A percentile compares a stretch with the other conserved stretches of the same genome.
These are phyloP conservation scores for Dissophora ornata DNA, from an alignment of 192 early-diverging fungal genomes.

Conservation along the genomic window DNA sequence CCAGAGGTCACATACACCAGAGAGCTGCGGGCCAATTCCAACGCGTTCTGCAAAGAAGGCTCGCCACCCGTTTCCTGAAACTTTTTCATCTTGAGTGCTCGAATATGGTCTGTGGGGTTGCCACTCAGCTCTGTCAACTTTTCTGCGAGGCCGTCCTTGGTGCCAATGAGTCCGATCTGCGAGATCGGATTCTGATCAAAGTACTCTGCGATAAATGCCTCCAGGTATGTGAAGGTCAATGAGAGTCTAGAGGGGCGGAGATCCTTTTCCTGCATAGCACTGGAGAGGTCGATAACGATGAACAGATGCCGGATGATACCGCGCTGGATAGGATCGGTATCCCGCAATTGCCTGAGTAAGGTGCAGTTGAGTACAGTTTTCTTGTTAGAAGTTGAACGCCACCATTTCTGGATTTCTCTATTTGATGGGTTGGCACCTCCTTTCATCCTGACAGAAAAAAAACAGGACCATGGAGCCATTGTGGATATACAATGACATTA, in stretches of 20 bases:
- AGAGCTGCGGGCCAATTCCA: conserved; percentile 83
- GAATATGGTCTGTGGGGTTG: conserved; percentile 85
- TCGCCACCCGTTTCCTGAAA: conserved; percentile 84
- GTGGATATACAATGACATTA: too few species aligned
- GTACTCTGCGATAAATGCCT: conserved; percentile 86
- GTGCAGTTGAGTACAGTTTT: not conserved
- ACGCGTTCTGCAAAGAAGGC: conserved; percentile 91
- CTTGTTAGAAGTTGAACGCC: conserved; percentile 17
- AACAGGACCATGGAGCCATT: too few species aligned
- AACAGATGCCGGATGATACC: conserved; percentile 89
- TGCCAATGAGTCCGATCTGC: conserved; percentile 85
- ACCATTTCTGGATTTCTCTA: conserved; percentile 22
- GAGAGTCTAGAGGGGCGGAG: conserved; percentile 86
- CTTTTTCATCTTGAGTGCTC: conserved; percentile 69
- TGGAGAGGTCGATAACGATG: conserved; percentile 85
- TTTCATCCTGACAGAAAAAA: too few species aligned
- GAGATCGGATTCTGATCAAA: conserved; percentile 97
- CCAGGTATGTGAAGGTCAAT: conserved; percentile 70
- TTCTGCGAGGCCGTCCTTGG: conserved; percentile 88
- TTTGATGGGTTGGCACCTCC: too few species aligned
- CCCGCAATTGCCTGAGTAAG: conserved; percentile 57
- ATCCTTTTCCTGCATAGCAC: conserved; percentile 87
- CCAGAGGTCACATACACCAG: too few species aligned
- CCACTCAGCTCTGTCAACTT: conserved; percentile 87
- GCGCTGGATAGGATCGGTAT: conserved; percentile 78